Evolutionary conservation across 108 stramenopile genomes (phyloP), one percentile per base, ranked within the genome.

Genomic region (Nitzschia sp.): DNA sequence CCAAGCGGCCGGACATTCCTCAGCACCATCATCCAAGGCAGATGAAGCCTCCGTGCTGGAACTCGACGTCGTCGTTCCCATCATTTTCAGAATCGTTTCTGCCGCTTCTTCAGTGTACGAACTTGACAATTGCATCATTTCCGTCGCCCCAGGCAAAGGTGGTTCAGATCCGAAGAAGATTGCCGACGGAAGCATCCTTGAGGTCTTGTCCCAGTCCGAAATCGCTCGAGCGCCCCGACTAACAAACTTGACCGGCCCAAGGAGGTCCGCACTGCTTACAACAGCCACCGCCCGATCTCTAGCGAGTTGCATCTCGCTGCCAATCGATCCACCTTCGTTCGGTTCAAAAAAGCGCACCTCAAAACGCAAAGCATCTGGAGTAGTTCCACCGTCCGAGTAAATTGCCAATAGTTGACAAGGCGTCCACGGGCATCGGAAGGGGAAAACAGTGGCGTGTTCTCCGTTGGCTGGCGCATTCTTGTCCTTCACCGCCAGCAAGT

Each of bases 381-480:
- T 38, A 26, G 18, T 21, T 13, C 47, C n/a, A 19, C 56, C 64
- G 27, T 74, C 54, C 21, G 34, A 46, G 36, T 57, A 83, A 21
- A 86, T 78, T 30, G 74, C 54, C 30, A 81, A 33, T 24, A 86
- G 61, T 47, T 86, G 85, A 25, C 72, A 70, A 19, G 85, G 82
- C 34, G 54, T 62, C 74, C 80, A 81, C 13, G 17, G 18, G 38
- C 36, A 31, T 9, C 2, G 8, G 42, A 64, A 75, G 21, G 74
- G 74, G 51, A 51, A 62, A 1, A 19, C n/a, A 4, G 33, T 19
- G 0, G 11, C 1, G 3, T n/a, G 56, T 19, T 36, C 34, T 71
- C 47, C 18, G 36, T 4, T 24, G 35, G 9, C n/a, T 25, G 53
- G 54, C 21, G 30, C 18, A 24, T 49, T 26, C 13, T 32, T n/a